Base-by-base conservation (phyloP, 768 basidiomycete species). In the Naganishia kalamii region DNA sequence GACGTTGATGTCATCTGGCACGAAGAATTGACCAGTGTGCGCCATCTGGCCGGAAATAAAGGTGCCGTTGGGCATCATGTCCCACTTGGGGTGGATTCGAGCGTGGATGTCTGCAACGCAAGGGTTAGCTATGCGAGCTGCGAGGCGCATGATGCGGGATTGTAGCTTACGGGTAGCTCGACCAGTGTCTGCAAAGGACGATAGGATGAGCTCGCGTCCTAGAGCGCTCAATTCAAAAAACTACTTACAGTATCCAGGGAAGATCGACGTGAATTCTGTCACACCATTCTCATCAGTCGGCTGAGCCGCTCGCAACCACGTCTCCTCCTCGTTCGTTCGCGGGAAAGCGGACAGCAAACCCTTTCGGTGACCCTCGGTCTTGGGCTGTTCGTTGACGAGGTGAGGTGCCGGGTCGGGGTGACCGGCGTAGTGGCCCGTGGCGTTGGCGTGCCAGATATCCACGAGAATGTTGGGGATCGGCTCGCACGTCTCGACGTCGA, bases 21-120 rank as follows among this genome's bases (percentile, higher is more conserved):
- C 71, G 65, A 77, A 77, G 67, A 77, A 63, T 61, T 77, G 76
- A 11, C 76, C 76, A 15, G 76, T 77, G 72, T 75, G 74, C 29
- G 73, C 68, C 44, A 71, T 63, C 19, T 62, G 61, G 41, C 59
- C 59, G 21, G 63, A 65, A 49, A 59, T 60, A 50, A 65, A 68
- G n/a, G 67, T 68, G 32, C 49, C 57, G 64, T 68, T 68, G 32
- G 63, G 63, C 15, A 65, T 33, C 57, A 61, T 46, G 17, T 65
- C 64, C 44, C 48, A 68, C 17, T 68, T 52, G 40, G 64, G 63
- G 64, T 68, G 67, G 37, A 68, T 61, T 37, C 60, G 63, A 41
- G 43, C 60, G 47, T 65, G 66, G 27, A 65, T 40, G 40, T 65
- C 59, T 68, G 48, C 10, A 46, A 27, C n/a, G 13, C 12, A 44